phyloP scores from a whole-genome alignment of 306 rosid species.

The Trifolium fragiferum region DNA sequence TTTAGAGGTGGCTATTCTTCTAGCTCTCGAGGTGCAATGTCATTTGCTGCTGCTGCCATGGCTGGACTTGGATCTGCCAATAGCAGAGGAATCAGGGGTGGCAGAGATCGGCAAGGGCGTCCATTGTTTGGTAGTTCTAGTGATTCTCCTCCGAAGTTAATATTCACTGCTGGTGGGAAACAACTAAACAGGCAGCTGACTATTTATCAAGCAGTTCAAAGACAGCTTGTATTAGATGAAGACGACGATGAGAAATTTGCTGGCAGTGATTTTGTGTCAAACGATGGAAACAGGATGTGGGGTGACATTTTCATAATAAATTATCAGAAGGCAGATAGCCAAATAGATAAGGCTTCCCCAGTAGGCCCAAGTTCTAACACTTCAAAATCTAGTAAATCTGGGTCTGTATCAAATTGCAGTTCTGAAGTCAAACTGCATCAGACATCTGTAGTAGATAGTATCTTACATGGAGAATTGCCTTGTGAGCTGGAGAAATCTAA shows the following conservation, averaged over 20 bases:
- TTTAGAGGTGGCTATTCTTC: slow-evolving; percentile 75
- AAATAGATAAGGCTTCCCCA: slow-evolving; percentile 62
- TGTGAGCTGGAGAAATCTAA: slow-evolving; percentile 92
- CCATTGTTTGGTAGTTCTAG: slow-evolving; percentile 67
- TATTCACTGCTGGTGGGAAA: slow-evolving; percentile 89
- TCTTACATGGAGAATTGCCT: slow-evolving; percentile 94
- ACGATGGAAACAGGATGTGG: slow-evolving; percentile 98
- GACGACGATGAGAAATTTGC: slow-evolving; percentile 95
- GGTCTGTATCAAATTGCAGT: slow-evolving; percentile 59
- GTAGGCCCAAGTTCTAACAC: slow-evolving; percentile 71
- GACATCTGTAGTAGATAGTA: slow-evolving; percentile 83
- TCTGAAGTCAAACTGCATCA: slow-evolving; percentile 68
- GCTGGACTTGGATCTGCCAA: slow-evolving; percentile 93
- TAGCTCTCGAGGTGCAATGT: slow-evolving; percentile 89
- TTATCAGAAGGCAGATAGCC: slow-evolving; percentile 88
- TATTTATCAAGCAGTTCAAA: slow-evolving; percentile 94
- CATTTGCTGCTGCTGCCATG: slow-evolving; percentile 99
- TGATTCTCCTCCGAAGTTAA: slow-evolving; percentile 73
- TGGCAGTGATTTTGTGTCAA: slow-evolving; percentile 72
- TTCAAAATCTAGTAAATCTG: slow-evolving; percentile 68
- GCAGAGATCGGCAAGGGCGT: slow-evolving; percentile 87
- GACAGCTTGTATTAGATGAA: slow-evolving; percentile 91
- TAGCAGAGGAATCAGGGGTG: slow-evolving; percentile 85
- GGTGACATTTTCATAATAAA: slow-evolving; percentile 88
- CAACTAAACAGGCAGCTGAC: slow-evolving; percentile 93